Evolutionary conservation across 208 protist genomes (phyloP), one percentile per base, ranked within the genome.

Genomic region (Acanthamoeba castellanii): DNA sequence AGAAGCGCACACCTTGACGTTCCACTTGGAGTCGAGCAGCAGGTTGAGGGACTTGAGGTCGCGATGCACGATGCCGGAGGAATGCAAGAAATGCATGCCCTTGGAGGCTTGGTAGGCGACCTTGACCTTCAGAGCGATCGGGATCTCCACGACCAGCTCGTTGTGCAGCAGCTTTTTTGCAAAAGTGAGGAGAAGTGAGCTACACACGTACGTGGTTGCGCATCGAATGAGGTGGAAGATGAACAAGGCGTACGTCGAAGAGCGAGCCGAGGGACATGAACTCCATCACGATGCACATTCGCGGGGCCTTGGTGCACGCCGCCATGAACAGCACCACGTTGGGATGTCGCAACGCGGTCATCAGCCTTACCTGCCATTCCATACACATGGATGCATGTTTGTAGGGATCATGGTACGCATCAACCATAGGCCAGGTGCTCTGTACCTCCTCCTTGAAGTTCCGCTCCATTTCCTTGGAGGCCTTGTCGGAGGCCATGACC

Each of bases 271-370:
- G 42, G 22, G 81, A 2, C 81, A 88, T 88, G n/a, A 88, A 64
- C 47, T 88, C 81, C 50, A 55, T 88, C 16, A 88, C 81, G 34
- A 88, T 88, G 50, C 50, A 55, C 81, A 88, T 88, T 5, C 34
- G 37, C 18, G 50, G 50, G 11, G 42, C 42, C 50, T 32, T 88
- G 30, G 84, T 76, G 42, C 64, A 96, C 14, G 85, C 95, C 18
- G 93, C 95, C 59, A 96, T 96, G 76, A 96, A 96, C 18, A 96
- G 92, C 16, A 96, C 94, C 16, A 96, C 61, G 93, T 96, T 96
- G 37, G 95, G 95, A 34, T 96, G 95, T 11, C 82, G 27, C 20
- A 96, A 30, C 59, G 96, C 52, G 6, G 59, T 96, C 59, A 96
- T 90, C 30, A 96, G 85, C 61, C 61, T 3, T 1, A 68, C 61